These are phyloP conservation scores for Noccaea caerulescens DNA, from an alignment of 345 rosid species.

Conservation along the genomic window DNA sequence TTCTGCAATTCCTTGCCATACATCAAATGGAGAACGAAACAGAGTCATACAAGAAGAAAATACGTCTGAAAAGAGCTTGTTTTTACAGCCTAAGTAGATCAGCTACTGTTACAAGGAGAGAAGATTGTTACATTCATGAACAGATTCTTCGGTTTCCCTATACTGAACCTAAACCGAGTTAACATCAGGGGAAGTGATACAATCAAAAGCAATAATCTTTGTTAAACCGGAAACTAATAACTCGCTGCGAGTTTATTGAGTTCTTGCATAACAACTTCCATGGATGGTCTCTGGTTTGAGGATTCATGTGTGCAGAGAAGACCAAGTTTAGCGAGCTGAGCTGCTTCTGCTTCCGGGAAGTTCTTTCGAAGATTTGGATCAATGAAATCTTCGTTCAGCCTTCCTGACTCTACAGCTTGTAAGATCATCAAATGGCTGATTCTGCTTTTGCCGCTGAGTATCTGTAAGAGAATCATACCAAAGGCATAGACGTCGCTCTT, in stretches of 20 bases:
- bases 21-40: conserved; percentile 9
- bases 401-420: conserved; percentile 60
- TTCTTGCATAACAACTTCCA: conserved; percentile 72
- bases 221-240: conserved; percentile 31
- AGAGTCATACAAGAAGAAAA: conserved; percentile 24
- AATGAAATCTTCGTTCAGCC: conserved; percentile 54
- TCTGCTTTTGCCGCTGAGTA: conserved; percentile 72
- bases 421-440: conserved; percentile 50
- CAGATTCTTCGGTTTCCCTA: conserved; percentile 13
- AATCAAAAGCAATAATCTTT: conserved; percentile 40
- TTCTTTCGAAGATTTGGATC: conserved; percentile 72
- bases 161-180: conserved; percentile 32
- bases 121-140: conserved; percentile 32
- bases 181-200: conserved; percentile 37
- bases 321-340: conserved; percentile 62
- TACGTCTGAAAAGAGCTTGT: conserved; percentile 26
- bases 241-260: conserved; percentile 46
- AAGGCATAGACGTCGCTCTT: conserved; percentile 89
- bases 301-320: conserved; percentile 76
- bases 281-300: conserved; percentile 69
- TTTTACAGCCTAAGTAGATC: conserved; percentile 42
- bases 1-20: conserved; percentile 16
- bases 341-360: conserved; percentile 62
- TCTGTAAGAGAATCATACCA: conserved; percentile 75
- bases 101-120: conserved; percentile 40